Percentiles rank a stretch among this genome's conserved stretches.
Conservation (phyloP, 345 rosid genomes). For the Brassica juncea region DNA sequence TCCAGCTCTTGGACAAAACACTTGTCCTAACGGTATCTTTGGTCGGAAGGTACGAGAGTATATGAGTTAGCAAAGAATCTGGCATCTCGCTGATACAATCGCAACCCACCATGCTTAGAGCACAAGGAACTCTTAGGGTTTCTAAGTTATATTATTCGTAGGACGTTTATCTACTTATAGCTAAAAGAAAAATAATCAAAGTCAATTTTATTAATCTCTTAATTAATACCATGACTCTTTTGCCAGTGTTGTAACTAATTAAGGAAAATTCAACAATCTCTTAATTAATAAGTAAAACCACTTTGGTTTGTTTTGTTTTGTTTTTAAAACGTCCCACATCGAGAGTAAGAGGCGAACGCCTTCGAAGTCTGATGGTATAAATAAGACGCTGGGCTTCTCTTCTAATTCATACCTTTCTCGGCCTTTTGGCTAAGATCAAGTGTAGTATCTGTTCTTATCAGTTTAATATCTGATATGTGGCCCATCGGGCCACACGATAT, state of each 20-base stretch:
- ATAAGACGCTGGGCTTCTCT: accelerated
- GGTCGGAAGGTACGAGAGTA: background rate
- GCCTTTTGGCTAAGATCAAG: constrained; percentile 79
- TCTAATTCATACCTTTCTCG: constrained; percentile 50
- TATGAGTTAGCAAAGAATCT: background rate
- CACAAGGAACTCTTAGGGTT: background rate
- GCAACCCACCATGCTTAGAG: background rate
- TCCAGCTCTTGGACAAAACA: background rate
- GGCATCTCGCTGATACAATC: background rate
- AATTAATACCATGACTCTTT: no score
- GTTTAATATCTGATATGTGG: constrained; percentile 64
- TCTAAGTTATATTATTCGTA: background rate
- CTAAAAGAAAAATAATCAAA: background rate
- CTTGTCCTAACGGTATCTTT: background rate
- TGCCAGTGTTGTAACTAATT: background rate
- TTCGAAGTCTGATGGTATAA: background rate
- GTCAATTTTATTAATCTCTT: background rate
- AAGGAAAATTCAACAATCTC: background rate
- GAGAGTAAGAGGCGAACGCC: background rate
- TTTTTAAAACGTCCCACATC: constrained; percentile 29
- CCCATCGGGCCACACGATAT: constrained; percentile 35
- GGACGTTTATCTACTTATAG: background rate
- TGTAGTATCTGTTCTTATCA: constrained; percentile 70
- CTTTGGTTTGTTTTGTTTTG: background rate
- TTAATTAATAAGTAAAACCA: background rate